Evolutionary conservation across 768 basidiomycete species (phyloP), one percentile per base, ranked within the genome.

Genomic region (Xerocomellus amylosporus): DNA sequence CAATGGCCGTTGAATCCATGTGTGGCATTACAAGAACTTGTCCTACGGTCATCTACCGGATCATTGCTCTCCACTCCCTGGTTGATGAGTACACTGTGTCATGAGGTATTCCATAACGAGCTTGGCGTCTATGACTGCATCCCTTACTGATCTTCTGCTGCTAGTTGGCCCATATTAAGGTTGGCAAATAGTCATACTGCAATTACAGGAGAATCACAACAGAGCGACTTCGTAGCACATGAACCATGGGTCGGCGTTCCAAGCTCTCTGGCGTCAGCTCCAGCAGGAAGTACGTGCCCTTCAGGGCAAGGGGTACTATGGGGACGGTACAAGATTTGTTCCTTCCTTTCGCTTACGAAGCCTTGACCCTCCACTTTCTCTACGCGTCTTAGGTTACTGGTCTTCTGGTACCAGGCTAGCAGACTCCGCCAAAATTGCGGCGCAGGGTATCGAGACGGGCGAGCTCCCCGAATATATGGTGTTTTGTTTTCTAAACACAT

Each of bases 151-250:
- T 44, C 22, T 54, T 39, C 26, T 39, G 53, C 8, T 34, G 33
- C 14, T 62, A 93, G 90, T 74, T 93, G 33, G 90, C 90, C 4
- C 90, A 93, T 64, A 90, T 88, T 60, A 86, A 88, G 79, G 90
- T 87, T 54, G 42, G 66, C 42, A 33, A 43, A 37, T 9, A 22
- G 43, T 39, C 28, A 19, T 34, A 41, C 17, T 51, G 39, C 43
- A 13, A 17, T 45, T 6, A 38, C 30, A 26, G n/a, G 20, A 19
- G 6, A 45, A 50, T 59, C 8, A 42, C 37, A 30, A 47, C 17
- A 36, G 15, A 31, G 10, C 43, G 24, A 20, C 14, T 34, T 42
- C 15, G 12, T 30, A 91, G 88, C 85, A 93, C 68, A 87, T 87
- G 88, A 77, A 93, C 60, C 91, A 93, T 61, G 87, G 88, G 0